These are phyloP conservation scores for Paecilomyces sp. DNA, from an alignment of 2,329 filamentous ascomycete genomes.

Conservation along the genomic window DNA sequence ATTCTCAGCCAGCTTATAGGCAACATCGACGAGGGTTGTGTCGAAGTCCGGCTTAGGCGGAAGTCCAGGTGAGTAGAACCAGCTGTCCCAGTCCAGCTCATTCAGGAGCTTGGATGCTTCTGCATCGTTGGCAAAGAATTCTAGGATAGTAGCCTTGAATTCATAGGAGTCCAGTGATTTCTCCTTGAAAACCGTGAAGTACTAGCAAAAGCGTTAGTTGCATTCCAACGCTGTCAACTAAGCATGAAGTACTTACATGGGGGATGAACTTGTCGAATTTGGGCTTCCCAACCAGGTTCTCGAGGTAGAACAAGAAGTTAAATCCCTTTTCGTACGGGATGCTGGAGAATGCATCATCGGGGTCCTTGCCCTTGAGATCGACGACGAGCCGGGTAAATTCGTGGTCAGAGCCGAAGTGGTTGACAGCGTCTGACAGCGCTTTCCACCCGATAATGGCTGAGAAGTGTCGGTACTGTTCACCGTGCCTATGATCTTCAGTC, in stretches of 20 bases:
- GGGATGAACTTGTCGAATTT: slow-evolving; percentile 94
- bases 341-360: slow-evolving; percentile 89
- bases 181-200: slow-evolving; percentile 77
- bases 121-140: slow-evolving; percentile 70
- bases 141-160: slow-evolving; percentile 80
- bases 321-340: slow-evolving; percentile 97
- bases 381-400: slow-evolving; percentile 89
- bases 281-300: slow-evolving; percentile 74
- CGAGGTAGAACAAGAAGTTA: slow-evolving; percentile 85
- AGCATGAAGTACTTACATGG: slow-evolving; percentile 41
- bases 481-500: slow-evolving; percentile 50
- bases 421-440: slow-evolving; percentile 70
- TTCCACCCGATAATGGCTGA: slow-evolving; percentile 97
- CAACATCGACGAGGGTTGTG: slow-evolving; percentile 76
- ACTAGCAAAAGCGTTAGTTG: slow-evolving; percentile 34
- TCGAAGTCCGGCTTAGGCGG: slow-evolving; percentile 90
- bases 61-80: slow-evolving; percentile 81
- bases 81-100: slow-evolving; percentile 78
- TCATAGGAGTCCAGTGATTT: slow-evolving; percentile 91
- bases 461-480: slow-evolving; percentile 82
- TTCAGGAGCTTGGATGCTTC: slow-evolving; percentile 55
- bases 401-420: slow-evolving; percentile 72
- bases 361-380: slow-evolving; percentile 81
- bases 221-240: background rate
- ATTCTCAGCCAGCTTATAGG: slow-evolving; percentile 72